Evolutionary conservation across 1,139 yeast species (phyloP).

Genomic region (Lodderomyces parapsilosis): DNA sequence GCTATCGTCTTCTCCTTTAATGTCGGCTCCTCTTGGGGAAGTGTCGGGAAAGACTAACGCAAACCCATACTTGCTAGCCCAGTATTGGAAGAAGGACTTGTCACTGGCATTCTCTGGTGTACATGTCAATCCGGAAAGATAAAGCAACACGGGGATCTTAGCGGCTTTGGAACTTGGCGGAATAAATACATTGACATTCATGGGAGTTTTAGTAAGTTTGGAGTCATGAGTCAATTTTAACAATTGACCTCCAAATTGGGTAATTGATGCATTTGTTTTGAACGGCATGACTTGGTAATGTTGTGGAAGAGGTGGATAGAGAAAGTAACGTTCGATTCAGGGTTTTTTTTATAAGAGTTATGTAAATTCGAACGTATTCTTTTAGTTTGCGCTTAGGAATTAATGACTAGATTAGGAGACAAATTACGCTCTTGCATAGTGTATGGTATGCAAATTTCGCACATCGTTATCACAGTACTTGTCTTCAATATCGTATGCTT

Average conservation of each 20-base stretch:
- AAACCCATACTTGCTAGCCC: conserved; percentile 79
- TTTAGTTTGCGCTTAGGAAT: not conserved
- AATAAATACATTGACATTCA: conserved; percentile 81
- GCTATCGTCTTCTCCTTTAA: conserved; percentile 76
- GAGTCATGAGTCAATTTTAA: conserved; percentile 77
- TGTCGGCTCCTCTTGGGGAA: conserved; percentile 89
- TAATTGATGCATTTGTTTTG: conserved; percentile 54
- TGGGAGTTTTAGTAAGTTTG: conserved; percentile 57
- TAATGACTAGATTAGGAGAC: conserved; percentile 2
- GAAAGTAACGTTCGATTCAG: not conserved
- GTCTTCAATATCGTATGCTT: no score
- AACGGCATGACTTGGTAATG: conserved; percentile 43
- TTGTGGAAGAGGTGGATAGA: not conserved
- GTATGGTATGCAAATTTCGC: no score
- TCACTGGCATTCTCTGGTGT: conserved; percentile 94
- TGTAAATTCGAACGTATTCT: not conserved
- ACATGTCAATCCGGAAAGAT: conserved; percentile 89
- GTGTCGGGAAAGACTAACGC: conserved; percentile 95
- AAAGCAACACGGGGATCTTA: conserved; percentile 69
- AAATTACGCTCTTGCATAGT: not conserved
- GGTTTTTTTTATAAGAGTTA: not conserved
- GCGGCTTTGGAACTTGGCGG: conserved; percentile 53
- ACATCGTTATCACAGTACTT: no score
- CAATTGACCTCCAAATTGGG: conserved; percentile 74
- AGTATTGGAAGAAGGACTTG: conserved; percentile 83